phyloP scores from a whole-genome alignment of 768 basidiomycete genomes.

The Lentinula raphanica region DNA sequence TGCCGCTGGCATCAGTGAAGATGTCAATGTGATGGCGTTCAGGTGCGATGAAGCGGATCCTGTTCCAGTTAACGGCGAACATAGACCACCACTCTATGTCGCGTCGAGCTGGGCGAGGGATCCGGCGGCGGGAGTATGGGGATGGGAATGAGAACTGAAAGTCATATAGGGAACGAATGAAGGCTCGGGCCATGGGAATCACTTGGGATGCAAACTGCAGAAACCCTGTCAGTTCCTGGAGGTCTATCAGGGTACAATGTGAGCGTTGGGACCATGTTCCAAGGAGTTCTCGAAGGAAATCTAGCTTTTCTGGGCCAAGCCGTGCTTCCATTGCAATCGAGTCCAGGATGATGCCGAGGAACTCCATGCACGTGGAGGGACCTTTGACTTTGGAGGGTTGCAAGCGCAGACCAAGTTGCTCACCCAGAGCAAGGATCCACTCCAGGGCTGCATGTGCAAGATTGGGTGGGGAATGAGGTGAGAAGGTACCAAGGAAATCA shows the following conservation, averaged over 20 bases:
- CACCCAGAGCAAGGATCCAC: conserved; percentile 3
- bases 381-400: background rate
- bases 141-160: background rate
- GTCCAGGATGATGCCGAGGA: conserved; percentile 8
- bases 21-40: background rate
- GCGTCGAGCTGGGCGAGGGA: background rate
- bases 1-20: background rate
- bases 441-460: background rate
- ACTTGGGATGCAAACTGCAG: background rate
- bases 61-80: conserved; percentile 2
- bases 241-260: conserved; percentile 8
- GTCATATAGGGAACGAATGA: background rate
- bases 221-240: conserved; percentile 3
- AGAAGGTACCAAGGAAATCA: background rate
- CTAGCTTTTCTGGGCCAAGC: conserved; percentile 14
- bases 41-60: background rate
- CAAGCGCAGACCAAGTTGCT: conserved; percentile 9
- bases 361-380: background rate
- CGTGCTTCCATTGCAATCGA: conserved; percentile 15
- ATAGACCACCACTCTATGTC: background rate
- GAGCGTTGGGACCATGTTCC: background rate
- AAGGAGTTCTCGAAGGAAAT: conserved; percentile 10
- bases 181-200: background rate
- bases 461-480: background rate
- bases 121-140: background rate